Conservation (phyloP, 257 asterid species). For the Solanum etuberosum region DNA sequence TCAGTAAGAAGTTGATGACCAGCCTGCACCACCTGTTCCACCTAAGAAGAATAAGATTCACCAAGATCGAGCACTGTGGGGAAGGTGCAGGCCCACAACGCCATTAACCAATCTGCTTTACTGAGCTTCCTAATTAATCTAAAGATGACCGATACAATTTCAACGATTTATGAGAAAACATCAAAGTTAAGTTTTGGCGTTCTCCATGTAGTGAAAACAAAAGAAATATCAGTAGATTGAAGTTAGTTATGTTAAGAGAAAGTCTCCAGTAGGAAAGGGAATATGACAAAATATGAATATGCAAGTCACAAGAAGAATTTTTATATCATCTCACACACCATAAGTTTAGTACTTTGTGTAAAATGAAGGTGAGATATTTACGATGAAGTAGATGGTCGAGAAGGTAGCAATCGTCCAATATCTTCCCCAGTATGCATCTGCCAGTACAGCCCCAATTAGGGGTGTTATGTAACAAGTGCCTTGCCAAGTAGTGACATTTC, state of each 20-base stretch:
- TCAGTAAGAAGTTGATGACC: neutral
- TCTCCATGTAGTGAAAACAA: neutral
- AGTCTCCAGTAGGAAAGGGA: neutral
- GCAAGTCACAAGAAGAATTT: neutral
- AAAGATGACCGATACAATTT: neutral
- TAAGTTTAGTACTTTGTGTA: neutral
- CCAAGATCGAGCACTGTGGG: neutral
- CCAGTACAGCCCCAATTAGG: conserved; percentile 85
- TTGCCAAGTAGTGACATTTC: conserved; percentile 92
- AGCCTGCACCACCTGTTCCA: neutral
- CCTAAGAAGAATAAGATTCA: neutral
- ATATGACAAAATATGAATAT: neutral
- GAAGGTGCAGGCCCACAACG: neutral
- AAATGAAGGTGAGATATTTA: conserved; percentile 11
- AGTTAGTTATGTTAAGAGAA: neutral
- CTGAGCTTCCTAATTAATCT: neutral
- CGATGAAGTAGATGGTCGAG: conserved; percentile 82
- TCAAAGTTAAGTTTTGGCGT: neutral
- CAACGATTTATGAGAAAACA: neutral
- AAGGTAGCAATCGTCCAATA: conserved; percentile 98
- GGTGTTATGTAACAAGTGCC: conserved; percentile 97
- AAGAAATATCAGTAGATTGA: neutral
- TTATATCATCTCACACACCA: neutral
- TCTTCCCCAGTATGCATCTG: conserved; percentile 98
- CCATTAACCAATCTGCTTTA: neutral